Conservation (phyloP, 2,329 filamentous ascomycete genomes). For the Salinomyces thailandicus region DNA sequence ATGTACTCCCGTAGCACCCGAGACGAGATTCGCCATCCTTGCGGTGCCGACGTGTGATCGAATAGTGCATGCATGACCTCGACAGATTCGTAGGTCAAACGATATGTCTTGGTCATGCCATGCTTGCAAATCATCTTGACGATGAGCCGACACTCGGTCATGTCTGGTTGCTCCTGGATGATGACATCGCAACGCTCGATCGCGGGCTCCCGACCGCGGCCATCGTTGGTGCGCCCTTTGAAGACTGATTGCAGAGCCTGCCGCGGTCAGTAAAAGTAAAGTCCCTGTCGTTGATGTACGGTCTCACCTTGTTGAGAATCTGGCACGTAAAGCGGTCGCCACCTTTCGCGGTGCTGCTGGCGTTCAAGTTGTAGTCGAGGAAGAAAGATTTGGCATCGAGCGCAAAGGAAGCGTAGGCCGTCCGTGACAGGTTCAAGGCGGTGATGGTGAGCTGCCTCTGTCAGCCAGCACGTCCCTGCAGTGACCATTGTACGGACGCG, state of each 20-base stretch:
- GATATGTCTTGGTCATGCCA: conserved; percentile 68
- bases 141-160: conserved; percentile 60
- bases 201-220: conserved; percentile 55
- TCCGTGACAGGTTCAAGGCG: conserved; percentile 69
- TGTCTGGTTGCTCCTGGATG: conserved; percentile 59
- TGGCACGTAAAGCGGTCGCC: conserved; percentile 56
- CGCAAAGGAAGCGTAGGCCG: conserved; percentile 63
- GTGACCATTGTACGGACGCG: conserved; percentile 24
- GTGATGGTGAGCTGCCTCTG: conserved; percentile 55
- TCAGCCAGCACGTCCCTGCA: conserved; percentile 4
- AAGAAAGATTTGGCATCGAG: conserved; percentile 62
- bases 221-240: conserved; percentile 54
- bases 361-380: conserved; percentile 55
- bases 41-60: conserved; percentile 52
- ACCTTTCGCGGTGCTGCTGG: conserved; percentile 12
- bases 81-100: conserved; percentile 61
- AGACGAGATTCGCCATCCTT: conserved; percentile 63
- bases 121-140: conserved; percentile 65
- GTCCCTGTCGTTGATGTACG: too few species aligned
- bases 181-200: conserved; percentile 66
- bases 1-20: conserved; percentile 62
- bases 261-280: too few species aligned
- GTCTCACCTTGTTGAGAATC: conserved; percentile 56
- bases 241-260: conserved; percentile 58
- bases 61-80: conserved; percentile 71